Evolutionary conservation across 2,329 filamentous ascomycete species (phyloP).

Genomic region (Scytalidium lignicola): DNA sequence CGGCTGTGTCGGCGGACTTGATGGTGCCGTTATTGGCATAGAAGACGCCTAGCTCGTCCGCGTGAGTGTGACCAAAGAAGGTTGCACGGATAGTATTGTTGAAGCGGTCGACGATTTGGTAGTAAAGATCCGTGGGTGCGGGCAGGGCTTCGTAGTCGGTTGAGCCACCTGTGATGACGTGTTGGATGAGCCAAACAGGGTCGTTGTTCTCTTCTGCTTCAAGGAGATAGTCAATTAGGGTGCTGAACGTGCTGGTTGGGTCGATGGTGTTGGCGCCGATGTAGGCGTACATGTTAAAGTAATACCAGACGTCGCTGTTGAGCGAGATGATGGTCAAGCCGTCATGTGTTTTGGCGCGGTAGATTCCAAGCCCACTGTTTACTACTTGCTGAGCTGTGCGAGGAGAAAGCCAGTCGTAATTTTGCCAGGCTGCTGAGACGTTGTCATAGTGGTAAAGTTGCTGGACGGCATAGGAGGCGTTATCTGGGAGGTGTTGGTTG

Average conservation of each 20-base stretch:
- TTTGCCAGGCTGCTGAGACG: conserved; percentile 2
- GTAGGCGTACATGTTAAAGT: conserved; percentile 21
- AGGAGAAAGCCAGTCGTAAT: conserved; percentile 20
- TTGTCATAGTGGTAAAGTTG: too few species aligned
- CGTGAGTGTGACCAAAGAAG: conserved; percentile 22
- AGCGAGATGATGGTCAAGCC: conserved; percentile 23
- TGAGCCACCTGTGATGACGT: conserved; percentile 15
- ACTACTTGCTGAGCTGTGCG: conserved; percentile 16
- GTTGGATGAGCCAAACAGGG: conserved; percentile 23
- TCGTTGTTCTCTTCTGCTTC: conserved; percentile 19
- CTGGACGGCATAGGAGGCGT: too few species aligned
- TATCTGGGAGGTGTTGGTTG: too few species aligned
- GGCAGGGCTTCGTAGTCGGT: conserved; percentile 18
- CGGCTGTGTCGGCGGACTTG: conserved; percentile 19
- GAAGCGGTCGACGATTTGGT: conserved; percentile 21
- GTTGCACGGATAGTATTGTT: conserved; percentile 16
- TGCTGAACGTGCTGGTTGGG: conserved; percentile 16
- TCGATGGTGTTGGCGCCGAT: conserved; percentile 23
- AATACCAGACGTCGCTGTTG: conserved; percentile 26
- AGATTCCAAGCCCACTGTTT: conserved; percentile 8
- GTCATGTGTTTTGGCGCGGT: conserved; percentile 19
- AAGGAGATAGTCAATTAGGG: conserved; percentile 19
- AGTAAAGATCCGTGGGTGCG: conserved; percentile 22
- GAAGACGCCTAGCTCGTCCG: conserved; percentile 25
- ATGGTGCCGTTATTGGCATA: conserved; percentile 25